Conservation (phyloP, 2,329 filamentous ascomycete species). For the Hysterium pulicare region DNA sequence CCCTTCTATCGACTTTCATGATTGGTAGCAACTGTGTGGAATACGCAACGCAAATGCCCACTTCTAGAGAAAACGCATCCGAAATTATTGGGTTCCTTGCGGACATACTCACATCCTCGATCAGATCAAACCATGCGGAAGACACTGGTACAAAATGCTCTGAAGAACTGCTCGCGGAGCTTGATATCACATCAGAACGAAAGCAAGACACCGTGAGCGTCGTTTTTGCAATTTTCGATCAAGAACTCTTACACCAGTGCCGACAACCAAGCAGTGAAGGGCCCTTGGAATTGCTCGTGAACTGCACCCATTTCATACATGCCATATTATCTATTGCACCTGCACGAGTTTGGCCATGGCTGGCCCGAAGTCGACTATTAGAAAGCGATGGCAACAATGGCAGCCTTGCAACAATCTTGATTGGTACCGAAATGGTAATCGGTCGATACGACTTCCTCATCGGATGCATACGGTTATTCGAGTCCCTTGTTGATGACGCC, state of each 20-base stretch:
- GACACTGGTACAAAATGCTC: constrained; percentile 20
- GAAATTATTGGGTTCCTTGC: constrained; percentile 74
- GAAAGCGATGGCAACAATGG: constrained; percentile 73
- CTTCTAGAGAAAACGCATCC: constrained; percentile 61
- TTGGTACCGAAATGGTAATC: constrained; percentile 74
- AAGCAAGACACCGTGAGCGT: constrained; percentile 74
- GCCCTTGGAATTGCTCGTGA: constrained; percentile 64
- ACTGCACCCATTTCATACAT: constrained; percentile 77
- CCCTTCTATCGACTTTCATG: constrained; percentile 66
- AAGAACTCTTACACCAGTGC: constrained; percentile 51
- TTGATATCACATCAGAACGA: constrained; percentile 43
- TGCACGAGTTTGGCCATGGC: constrained; percentile 83
- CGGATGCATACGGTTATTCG: constrained; percentile 70
- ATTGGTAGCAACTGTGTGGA: constrained; percentile 51
- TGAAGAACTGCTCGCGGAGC: constrained; percentile 24
- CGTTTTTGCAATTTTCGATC: constrained; percentile 81
- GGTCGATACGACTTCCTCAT: constrained; percentile 75
- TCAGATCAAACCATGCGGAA: constrained; percentile 21
- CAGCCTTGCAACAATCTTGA: constrained; percentile 72
- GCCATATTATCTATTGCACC: constrained; percentile 70
- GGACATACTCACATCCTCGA: constrained; percentile 56
- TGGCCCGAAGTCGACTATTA: constrained; percentile 76
- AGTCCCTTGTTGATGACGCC: constrained; percentile 71
- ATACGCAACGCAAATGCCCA: constrained; percentile 43
- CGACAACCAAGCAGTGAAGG: constrained; percentile 59